phyloP scores from a whole-genome alignment of 108 stramenopile genomes.

The Cylindrotheca fusiformis region DNA sequence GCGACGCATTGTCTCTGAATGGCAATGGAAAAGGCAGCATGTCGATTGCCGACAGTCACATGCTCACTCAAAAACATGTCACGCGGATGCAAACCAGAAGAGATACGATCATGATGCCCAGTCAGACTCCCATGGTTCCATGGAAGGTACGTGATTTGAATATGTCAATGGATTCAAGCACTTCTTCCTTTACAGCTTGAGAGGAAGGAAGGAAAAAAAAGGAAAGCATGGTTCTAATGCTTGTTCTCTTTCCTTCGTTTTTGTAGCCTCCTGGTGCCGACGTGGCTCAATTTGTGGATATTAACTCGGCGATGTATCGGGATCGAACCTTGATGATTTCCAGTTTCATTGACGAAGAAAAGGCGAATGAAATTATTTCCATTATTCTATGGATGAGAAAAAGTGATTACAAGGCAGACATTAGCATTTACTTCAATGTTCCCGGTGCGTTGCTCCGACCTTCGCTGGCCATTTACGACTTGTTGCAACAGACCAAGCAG shows the following conservation, averaged over 20 bases:
- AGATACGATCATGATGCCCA: conserved; percentile 74
- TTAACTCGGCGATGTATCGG: conserved; percentile 87
- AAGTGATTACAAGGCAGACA: conserved; percentile 54
- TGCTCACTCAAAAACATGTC: conserved; percentile 4
- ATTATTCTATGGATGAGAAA: conserved; percentile 76
- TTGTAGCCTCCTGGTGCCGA: conserved; percentile 62
- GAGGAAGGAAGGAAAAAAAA: no score
- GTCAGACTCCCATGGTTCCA: conserved; percentile 79
- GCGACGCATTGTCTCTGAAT: neutral
- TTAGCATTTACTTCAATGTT: conserved; percentile 88
- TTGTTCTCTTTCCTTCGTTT: neutral
- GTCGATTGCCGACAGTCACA: conserved; percentile 1
- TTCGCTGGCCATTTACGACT: conserved; percentile 87
- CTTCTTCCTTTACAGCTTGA: no score
- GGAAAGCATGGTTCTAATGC: no score
- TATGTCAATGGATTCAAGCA: no score
- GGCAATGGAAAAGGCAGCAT: neutral
- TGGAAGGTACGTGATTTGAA: conserved; percentile 73
- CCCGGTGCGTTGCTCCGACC: conserved; percentile 85
- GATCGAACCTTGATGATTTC: conserved; percentile 89
- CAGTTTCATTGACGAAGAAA: conserved; percentile 88
- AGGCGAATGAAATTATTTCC: conserved; percentile 88
- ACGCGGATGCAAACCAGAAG: conserved; percentile 31
- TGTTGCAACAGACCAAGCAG: conserved; percentile 66
- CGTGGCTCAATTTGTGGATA: conserved; percentile 76